phyloP scores from a whole-genome alignment of 2,329 filamentous ascomycete genomes.

The Blastomyces emzantsi region DNA sequence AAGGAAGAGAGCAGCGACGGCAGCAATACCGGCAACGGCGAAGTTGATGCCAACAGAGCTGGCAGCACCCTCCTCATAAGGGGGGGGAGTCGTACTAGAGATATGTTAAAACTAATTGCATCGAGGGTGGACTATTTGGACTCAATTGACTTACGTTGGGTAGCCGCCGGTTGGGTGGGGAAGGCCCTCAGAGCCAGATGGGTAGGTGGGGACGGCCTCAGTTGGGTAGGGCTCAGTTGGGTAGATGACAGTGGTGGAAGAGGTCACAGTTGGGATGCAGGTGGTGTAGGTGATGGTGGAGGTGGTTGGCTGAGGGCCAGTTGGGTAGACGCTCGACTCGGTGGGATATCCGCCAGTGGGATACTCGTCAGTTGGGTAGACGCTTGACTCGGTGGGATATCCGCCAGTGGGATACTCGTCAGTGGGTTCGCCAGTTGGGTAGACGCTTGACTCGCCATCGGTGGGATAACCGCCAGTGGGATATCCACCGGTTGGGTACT shows the following conservation, averaged over 20 bases:
- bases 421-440: conserved; percentile 40
- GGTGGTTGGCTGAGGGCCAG: conserved; percentile 10
- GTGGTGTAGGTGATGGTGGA: conserved; percentile 44
- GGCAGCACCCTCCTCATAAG: conserved; percentile 24
- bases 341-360: background rate
- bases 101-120: background rate
- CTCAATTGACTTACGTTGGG: conserved; percentile 5
- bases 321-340: conserved; percentile 5
- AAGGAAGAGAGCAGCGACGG: conserved; percentile 24
- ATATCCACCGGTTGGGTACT: background rate
- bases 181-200: conserved; percentile 13
- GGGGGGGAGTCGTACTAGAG: conserved; percentile 13
- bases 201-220: conserved; percentile 1
- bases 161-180: conserved; percentile 8
- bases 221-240: conserved; percentile 11
- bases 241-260: conserved; percentile 15
- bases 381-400: no score
- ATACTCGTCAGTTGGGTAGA: conserved; percentile 7
- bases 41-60: conserved; percentile 23
- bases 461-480: conserved; percentile 36
- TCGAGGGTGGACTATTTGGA: background rate
- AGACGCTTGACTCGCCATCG: conserved; percentile 33
- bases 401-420: conserved; percentile 12
- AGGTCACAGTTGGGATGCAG: conserved; percentile 30
- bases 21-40: conserved; percentile 24